These are phyloP conservation scores for Magnolia sinica DNA, from an alignment of 164 flowering plant species.

Conservation along the genomic window DNA sequence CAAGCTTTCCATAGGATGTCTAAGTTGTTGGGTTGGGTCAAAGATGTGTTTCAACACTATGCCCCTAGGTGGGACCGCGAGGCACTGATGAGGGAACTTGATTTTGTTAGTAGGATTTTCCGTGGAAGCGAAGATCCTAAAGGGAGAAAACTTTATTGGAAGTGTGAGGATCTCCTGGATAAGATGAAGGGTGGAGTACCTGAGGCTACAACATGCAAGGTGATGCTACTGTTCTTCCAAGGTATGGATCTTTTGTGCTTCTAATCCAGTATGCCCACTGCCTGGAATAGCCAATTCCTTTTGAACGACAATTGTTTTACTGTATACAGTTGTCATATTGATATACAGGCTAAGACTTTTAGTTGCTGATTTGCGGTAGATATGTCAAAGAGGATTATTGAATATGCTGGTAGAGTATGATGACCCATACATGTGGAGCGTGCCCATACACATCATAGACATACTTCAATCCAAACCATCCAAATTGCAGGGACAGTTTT, in stretches of 20 bases:
- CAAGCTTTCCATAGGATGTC: slow-evolving; percentile 88
- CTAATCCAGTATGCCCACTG: background rate
- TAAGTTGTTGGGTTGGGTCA: slow-evolving; percentile 95
- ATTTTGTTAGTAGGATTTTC: slow-evolving; percentile 82
- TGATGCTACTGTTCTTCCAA: slow-evolving; percentile 72
- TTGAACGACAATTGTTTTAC: background rate
- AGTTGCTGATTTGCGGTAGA: no score
- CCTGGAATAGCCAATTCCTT: slow-evolving; percentile 1
- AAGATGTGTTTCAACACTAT: slow-evolving; percentile 95
- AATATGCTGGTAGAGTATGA: no score
- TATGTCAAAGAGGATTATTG: no score
- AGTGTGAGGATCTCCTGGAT: slow-evolving; percentile 84
- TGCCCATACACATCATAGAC: no score
- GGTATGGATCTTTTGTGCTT: slow-evolving; percentile 35
- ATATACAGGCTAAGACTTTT: no score
- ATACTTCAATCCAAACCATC: no score
- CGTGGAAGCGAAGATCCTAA: slow-evolving; percentile 85
- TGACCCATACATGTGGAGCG: no score
- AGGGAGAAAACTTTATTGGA: slow-evolving; percentile 85
- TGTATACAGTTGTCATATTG: no score
- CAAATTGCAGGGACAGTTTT: no score
- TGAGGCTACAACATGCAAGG: slow-evolving; percentile 68
- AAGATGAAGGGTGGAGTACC: slow-evolving; percentile 70
- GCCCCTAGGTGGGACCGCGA: slow-evolving; percentile 92
- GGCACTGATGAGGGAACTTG: slow-evolving; percentile 77